A percentile compares a stretch with the other conserved stretches of the same genome.
phyloP scores from a whole-genome alignment of 495 filamentous ascomycete species.

The Penicillium bovifimosum region DNA sequence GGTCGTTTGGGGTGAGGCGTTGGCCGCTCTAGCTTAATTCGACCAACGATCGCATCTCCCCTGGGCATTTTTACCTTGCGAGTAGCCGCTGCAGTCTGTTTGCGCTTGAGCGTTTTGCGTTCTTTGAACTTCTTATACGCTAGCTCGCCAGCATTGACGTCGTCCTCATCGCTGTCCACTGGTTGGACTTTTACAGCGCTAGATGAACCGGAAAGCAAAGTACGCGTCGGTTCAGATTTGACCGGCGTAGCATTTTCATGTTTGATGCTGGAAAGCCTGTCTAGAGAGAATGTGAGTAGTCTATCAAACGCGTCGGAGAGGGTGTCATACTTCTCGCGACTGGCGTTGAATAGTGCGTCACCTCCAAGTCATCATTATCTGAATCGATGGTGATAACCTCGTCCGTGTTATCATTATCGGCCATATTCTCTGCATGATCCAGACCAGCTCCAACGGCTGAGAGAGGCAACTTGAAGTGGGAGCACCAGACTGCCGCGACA shows the following conservation, averaged over 20 bases:
- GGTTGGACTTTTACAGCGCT: slow-evolving; percentile 17
- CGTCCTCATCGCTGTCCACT: slow-evolving; percentile 35
- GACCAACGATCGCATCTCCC: slow-evolving; percentile 28
- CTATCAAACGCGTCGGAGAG: slow-evolving; percentile 9
- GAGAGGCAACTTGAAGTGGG: neutral
- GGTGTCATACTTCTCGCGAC: slow-evolving; percentile 11
- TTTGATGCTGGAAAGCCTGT: slow-evolving; percentile 1
- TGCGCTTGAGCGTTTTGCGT: slow-evolving; percentile 52
- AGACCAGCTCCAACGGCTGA: neutral
- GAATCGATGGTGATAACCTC: slow-evolving; percentile 30
- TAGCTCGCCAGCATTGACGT: slow-evolving; percentile 44
- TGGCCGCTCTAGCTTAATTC: slow-evolving; percentile 17
- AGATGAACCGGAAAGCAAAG: slow-evolving; percentile 11
- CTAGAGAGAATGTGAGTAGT: slow-evolving; percentile 13
- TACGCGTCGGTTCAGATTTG: slow-evolving; percentile 4
- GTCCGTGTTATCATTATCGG: slow-evolving; percentile 7
- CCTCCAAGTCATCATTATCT: slow-evolving; percentile 40
- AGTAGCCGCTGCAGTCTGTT: slow-evolving; percentile 43
- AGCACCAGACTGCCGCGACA: slow-evolving; percentile 6
- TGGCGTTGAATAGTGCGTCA: slow-evolving; percentile 16
- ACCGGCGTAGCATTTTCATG: neutral
- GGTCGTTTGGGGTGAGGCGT: slow-evolving; percentile 16
- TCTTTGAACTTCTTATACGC: slow-evolving; percentile 56
- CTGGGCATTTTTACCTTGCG: slow-evolving; percentile 38
- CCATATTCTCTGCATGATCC: slow-evolving; percentile 15